Base-by-base conservation (phyloP, 495 filamentous ascomycete genomes). In the Hypomontagnella monticulosa region DNA sequence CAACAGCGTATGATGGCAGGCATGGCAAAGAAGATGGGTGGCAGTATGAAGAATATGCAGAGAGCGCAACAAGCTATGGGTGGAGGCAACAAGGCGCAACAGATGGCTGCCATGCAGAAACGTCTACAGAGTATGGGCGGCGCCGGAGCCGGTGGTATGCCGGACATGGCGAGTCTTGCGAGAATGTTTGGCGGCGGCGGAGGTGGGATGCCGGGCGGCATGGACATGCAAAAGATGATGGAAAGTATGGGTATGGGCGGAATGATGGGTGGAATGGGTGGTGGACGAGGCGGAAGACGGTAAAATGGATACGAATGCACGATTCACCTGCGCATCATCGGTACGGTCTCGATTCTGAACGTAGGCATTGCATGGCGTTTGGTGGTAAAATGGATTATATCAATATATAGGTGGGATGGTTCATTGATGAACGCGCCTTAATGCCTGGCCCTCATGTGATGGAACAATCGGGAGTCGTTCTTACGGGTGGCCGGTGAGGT, bases 1-100 rank as follows among this genome's bases (percentile, higher is more conserved):
- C 95, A 99, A 79, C 94, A 97, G 76, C 85, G 91, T 63, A 97
- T 97, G 91, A 99, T 99, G 95, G 93, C 92, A 32, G 92, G 92
- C 32, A 97, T 99, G 95, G 95, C 95, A 37, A 99, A 98, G 88
- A 94, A 93, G 78, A 94, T 97, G 84, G 93, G 94, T 50, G 93
- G 93, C 14, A 92, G 90, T 75, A 93, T 95, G 90, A 93, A 93
- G 79, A 94, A 96, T 68, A 96, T 97, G 90, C 91, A 97, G 76
- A 88, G 88, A 18, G 93, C 93, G 2, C 94, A 98, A 80, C 89
- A 89, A 37, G 92, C 90, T 61, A 90, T 97, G 87, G 91, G 88
- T 47, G 93, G 94, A 47, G 80, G 76, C 14, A 96, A 96, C 79
- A 91, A 92, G 71, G 83, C 91, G 16, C 93, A 97, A 74, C 95